A percentile compares a stretch with the other conserved stretches of the same genome.
phyloP scores from a whole-genome alignment of 1,284 basidiomycete species.

The Athelia psychrophila region DNA sequence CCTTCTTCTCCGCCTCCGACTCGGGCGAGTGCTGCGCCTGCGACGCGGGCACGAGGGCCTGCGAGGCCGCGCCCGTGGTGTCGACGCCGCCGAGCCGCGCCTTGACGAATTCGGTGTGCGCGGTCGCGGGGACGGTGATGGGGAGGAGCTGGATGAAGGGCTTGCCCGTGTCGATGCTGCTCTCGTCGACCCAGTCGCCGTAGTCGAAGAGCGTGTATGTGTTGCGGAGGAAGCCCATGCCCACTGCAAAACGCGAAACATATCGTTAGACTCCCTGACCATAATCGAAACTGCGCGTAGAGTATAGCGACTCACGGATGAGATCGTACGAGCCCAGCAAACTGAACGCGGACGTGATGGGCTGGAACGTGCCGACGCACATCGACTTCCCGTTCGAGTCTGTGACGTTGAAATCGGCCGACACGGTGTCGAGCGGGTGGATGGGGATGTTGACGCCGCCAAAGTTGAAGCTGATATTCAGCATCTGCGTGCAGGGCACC shows the following conservation, averaged over 20 bases:
- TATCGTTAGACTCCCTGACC: not conserved
- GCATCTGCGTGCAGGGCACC: constrained; percentile 67
- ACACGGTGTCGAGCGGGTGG: constrained; percentile 71
- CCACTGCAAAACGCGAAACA: constrained; percentile 20
- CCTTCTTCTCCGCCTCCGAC: constrained; percentile 65
- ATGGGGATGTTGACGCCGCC: constrained; percentile 66
- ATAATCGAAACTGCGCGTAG: not conserved
- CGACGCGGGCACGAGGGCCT: constrained; percentile 56
- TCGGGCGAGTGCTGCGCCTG: constrained; percentile 66
- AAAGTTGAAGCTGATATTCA: constrained; percentile 70
- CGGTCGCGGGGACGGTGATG: constrained; percentile 38
- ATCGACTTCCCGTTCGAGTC: constrained; percentile 56
- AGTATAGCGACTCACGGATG: constrained; percentile 43
- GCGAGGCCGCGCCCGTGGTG: constrained; percentile 42
- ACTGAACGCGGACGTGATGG: constrained; percentile 77
- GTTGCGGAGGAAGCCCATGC: constrained; percentile 78
- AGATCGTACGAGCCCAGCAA: constrained; percentile 74
- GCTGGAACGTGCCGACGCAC: constrained; percentile 77
- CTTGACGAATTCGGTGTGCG: constrained; percentile 53
- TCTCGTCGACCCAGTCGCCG: constrained; percentile 49
- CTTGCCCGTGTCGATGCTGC: constrained; percentile 30
- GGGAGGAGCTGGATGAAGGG: constrained; percentile 60
- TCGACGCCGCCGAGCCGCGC: constrained; percentile 48
- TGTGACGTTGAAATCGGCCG: constrained; percentile 56
- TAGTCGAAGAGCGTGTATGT: constrained; percentile 57